Conservation (phyloP, 2,329 filamentous ascomycete species). For the Monilinia fructicola region DNA sequence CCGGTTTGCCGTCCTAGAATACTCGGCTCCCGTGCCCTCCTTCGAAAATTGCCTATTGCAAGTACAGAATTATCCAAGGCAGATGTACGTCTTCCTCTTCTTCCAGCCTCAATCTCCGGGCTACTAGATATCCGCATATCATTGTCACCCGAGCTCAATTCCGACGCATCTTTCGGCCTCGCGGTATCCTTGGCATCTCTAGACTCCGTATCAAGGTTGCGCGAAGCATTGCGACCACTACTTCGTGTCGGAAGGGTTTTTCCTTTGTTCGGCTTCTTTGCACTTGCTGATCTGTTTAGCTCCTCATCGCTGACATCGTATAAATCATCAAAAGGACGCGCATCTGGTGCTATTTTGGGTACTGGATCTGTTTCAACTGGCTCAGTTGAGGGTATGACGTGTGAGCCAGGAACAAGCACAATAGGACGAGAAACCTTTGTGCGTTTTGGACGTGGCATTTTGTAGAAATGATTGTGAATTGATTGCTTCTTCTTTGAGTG, state of each 20-base stretch:
- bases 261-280: slow-evolving; percentile 29
- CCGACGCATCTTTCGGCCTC: slow-evolving; percentile 8
- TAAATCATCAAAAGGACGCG: slow-evolving; percentile 33
- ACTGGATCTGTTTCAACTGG: slow-evolving; percentile 5
- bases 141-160: slow-evolving; percentile 11
- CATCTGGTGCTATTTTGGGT: slow-evolving; percentile 4
- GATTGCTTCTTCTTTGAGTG: background rate
- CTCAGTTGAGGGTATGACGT: background rate
- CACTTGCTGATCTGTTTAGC: slow-evolving; percentile 23
- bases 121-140: slow-evolving; percentile 33
- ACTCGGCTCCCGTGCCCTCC: slow-evolving; percentile 53
- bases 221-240: slow-evolving; percentile 8
- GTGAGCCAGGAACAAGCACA: background rate
- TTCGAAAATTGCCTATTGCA: slow-evolving; percentile 55
- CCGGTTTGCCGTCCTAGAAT: slow-evolving; percentile 34
- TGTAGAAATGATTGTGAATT: background rate
- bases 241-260: slow-evolving; percentile 25
- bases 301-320: slow-evolving; percentile 40
- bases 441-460: slow-evolving; percentile 17
- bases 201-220: slow-evolving; percentile 2
- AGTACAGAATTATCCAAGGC: slow-evolving; percentile 42
- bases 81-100: slow-evolving; percentile 33
- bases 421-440: slow-evolving; percentile 8
- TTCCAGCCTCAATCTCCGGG: slow-evolving; percentile 37
- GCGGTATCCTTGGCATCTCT: slow-evolving; percentile 1